Conservation (phyloP, 2,329 filamentous ascomycete genomes). For the Cladosporium sp. region DNA sequence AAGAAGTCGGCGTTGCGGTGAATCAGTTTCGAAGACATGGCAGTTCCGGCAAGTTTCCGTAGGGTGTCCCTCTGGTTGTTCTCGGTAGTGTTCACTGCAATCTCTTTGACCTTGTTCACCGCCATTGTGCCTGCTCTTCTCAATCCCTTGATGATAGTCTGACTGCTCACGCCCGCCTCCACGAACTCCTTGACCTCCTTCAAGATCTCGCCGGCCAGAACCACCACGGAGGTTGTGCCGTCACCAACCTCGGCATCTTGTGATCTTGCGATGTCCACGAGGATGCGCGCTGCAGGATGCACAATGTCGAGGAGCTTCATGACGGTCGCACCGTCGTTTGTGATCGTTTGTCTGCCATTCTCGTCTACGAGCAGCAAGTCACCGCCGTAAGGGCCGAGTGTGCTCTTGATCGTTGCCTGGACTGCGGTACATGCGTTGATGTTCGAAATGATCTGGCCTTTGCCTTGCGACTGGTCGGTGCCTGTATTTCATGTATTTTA, state of each 20-base stretch:
- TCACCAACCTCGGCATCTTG: conserved; percentile 99
- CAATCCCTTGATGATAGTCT: conserved; percentile 95
- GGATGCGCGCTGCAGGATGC: conserved; percentile 92
- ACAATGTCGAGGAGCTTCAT: conserved; percentile 99
- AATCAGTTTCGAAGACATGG: conserved; percentile 99
- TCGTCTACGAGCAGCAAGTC: conserved; percentile 93
- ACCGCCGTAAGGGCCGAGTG: conserved; percentile 92
- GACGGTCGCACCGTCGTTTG: conserved; percentile 96
- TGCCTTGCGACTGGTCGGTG: conserved; percentile 95
- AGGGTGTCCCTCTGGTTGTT: conserved; percentile 83
- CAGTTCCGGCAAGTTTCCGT: conserved; percentile 82
- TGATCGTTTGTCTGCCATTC: conserved; percentile 95
- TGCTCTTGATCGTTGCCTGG: conserved; percentile 92
- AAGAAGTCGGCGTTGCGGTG: conserved; percentile 97
- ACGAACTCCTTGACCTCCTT: conserved; percentile 96
- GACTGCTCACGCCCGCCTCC: conserved; percentile 93
- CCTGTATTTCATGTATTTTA: conserved; percentile 49
- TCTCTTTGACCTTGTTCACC: conserved; percentile 98
- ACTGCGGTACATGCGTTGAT: conserved; percentile 98
- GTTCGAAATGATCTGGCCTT: conserved; percentile 94
- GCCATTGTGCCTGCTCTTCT: conserved; percentile 83
- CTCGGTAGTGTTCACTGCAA: conserved; percentile 80
- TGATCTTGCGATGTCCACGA: conserved; percentile 96
- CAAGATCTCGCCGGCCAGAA: conserved; percentile 93
- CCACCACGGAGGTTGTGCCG: conserved; percentile 94